Base-by-base conservation (phyloP, 2,329 filamentous ascomycete genomes). In the Cyphellophora attinorum region DNA sequence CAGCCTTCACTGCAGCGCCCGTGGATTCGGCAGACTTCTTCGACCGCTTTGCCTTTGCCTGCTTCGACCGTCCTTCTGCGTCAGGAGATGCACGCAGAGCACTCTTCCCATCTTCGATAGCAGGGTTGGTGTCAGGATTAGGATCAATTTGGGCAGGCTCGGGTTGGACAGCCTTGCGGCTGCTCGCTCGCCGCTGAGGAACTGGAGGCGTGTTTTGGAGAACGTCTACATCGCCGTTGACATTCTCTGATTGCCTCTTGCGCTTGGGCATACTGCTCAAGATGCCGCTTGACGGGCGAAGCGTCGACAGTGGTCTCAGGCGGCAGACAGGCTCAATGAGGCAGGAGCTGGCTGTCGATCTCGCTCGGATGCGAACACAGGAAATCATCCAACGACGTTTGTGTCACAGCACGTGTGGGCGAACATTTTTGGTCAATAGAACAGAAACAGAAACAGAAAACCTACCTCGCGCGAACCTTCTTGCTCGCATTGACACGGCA, bases 71-170 rank as follows among this genome's bases (percentile, higher is more conserved):
- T 18, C 17, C 25, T 18, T 44, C 40, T 10, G 48, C 52, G 33
- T 55, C 52, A 10, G 52, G 51, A 5, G 52, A 55, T 12, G 53
- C 48, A 18, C 50, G 42, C 10, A 52, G 36, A 11, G 49, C 49
- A 12, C 46, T 34, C 18, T 39, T 42, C 5, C 39, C 52, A 34
- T 55, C 51, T 17, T 47, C 37, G 12, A 52, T 45, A 28, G 41
- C 39, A 5, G 38, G 33, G 37, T 52, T 50, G n/a, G 48, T 45
- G 29, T 53, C 32, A 10, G 51, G 49, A 42, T 55, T 47, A 3
- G 44, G 44, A 14, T 49, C 50, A 11, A 47, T 39, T 6, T 43
- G 35, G 3, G 47, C 36, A 27, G 49, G 33, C 19, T 36, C 35
- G 6, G 32, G 23, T 17, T 46, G 40, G 10, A 42, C 44, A 4